Base-by-base conservation (phyloP, 345 rosid genomes). In the Euphorbia peplus region DNA sequence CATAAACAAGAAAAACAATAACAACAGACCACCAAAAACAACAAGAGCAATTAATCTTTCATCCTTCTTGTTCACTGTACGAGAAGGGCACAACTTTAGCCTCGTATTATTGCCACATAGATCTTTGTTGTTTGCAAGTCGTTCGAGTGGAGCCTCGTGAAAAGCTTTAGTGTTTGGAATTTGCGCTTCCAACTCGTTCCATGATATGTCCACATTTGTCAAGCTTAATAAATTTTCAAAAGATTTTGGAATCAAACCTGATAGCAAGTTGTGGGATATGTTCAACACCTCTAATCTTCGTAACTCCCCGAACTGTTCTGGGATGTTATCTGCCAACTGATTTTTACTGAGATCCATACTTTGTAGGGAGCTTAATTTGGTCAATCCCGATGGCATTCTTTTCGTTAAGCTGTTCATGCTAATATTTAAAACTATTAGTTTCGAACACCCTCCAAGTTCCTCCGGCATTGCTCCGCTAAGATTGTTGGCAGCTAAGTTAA, bases 391-490 rank as follows among this genome's bases (percentile, higher is more conserved):
- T 0, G 78, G 74, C 48, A 75, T 64, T 12, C 15, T 30, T 12
- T 22, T 46, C 4, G 10, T 11, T 58, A 75, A 42, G 37, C 19
- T 47, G 35, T 75, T 75, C 15, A 3, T 35, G 37, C 73, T 70
- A 51, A 75, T 22, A 28, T 69, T 69, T 19, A 75, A 58, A 67
- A 24, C 56, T 12, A 54, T 9, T 68, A 80, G 29, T 39, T 69
- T 66, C 6, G 55, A 51, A 73, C 75, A 73, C 15, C 58, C 60
- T 0, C 73, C 80, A 3, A 76, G 54, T 54, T 76, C 55, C 12
- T 8, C 19, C 4, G 79, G 79, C 18, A 79, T 80, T 53, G 70
- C 5, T 19, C 83, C 81, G 2, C 62, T 64, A 0, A 80, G 68
- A 48, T 52, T 63, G 72, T 80, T 76, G 53, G 47, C 22, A 9